Evolutionary conservation across 257 asterid genomes (phyloP).

Genomic region (Solanum paucissectum): DNA sequence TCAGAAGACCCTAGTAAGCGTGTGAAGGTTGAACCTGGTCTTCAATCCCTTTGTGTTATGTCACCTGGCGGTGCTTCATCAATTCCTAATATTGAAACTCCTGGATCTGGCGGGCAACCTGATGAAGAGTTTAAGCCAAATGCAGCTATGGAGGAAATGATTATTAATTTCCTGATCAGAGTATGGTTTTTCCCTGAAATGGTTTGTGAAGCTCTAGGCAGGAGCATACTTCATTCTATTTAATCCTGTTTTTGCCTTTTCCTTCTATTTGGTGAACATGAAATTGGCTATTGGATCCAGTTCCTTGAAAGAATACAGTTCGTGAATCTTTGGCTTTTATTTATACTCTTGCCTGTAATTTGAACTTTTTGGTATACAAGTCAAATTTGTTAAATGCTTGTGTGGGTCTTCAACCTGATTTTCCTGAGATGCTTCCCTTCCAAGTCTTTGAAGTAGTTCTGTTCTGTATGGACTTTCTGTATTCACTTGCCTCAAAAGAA

Average conservation of each 20-base stretch:
- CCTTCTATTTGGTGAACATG: not conserved
- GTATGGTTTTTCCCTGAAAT: slow-evolving; percentile 30
- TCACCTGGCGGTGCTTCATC: slow-evolving; percentile 96
- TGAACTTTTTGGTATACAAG: not conserved
- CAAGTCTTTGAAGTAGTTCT: not conserved
- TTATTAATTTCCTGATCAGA: slow-evolving; percentile 91
- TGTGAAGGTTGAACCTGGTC: slow-evolving; percentile 94
- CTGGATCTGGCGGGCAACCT: slow-evolving; percentile 88
- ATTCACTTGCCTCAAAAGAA: not conserved
- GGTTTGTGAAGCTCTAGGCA: not conserved
- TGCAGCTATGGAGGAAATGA: slow-evolving; percentile 99
- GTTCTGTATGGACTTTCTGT: not conserved
- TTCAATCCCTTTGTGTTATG: slow-evolving; percentile 88
- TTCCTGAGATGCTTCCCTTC: not conserved
- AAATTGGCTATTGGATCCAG: not conserved
- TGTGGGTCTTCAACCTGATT: not conserved
- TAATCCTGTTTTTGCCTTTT: not conserved
- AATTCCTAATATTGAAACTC: slow-evolving; percentile 86
- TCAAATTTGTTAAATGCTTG: not conserved
- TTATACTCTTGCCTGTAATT: not conserved
- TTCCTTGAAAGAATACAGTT: not conserved
- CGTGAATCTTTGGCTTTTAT: not conserved
- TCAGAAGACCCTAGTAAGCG: slow-evolving; percentile 88
- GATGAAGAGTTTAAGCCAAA: slow-evolving; percentile 99
- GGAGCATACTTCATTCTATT: slow-evolving; percentile 7